Percentiles rank a stretch among this genome's conserved stretches.
Conservation (phyloP, 208 protist genomes). For the Phytomonas francai region DNA sequence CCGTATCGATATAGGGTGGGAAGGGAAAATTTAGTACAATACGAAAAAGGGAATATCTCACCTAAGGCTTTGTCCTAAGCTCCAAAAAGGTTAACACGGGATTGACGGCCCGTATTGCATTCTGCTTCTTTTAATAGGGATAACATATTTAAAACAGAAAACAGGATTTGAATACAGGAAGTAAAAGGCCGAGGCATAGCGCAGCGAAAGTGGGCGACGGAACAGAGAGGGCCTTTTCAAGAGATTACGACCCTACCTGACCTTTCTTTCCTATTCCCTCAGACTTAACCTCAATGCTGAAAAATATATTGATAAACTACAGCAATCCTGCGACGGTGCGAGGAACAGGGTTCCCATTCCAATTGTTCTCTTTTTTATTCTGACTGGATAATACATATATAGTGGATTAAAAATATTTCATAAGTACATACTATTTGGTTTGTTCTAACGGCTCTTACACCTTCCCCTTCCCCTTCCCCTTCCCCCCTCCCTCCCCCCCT, state of each 20-base stretch:
- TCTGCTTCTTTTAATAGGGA: not conserved
- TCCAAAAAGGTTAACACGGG: not conserved
- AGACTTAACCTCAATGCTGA: not conserved
- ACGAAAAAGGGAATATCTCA: not conserved
- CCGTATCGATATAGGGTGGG: constrained; percentile 2
- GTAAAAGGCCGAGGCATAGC: not conserved
- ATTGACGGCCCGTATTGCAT: not conserved
- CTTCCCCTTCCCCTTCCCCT: too few relatives aligned
- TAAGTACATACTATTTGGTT: not conserved
- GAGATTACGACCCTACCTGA: not conserved
- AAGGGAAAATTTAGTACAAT: constrained; percentile 9
- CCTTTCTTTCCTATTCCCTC: not conserved
- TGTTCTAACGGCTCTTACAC: not conserved
- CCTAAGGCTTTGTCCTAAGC: not conserved
- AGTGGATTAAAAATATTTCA: not conserved
- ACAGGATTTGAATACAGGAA: not conserved
- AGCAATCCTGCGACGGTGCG: not conserved
- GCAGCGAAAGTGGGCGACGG: not conserved
- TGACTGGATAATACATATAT: not conserved
- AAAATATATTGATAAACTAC: not conserved
- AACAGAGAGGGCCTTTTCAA: not conserved
- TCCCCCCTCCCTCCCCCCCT: not conserved
- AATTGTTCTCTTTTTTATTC: not conserved
- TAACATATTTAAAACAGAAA: not conserved
- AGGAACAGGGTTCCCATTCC: not conserved